Evolutionary conservation across 169 alveolate species (phyloP).

Genomic region (Cryptosporidium xiaoi): DNA sequence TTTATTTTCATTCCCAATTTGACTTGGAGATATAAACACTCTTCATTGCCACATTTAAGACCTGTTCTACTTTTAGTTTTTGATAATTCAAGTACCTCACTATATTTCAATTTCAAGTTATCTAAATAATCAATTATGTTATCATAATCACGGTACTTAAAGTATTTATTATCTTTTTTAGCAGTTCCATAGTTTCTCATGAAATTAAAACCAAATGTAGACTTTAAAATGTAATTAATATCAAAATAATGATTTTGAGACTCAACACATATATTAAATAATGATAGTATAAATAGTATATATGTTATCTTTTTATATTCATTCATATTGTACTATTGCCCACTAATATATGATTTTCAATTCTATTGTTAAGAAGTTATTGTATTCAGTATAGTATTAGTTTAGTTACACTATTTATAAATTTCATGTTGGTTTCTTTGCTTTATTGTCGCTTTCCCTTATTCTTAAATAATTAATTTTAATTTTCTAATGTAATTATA

Average conservation of each 20-base stretch:
- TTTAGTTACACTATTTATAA: too few species aligned
- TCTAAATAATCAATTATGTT: neutral
- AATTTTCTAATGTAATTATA: too few species aligned
- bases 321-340: too few species aligned
- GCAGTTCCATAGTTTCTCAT: neutral
- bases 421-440: too few species aligned
- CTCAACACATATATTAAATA: too few species aligned
- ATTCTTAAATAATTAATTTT: too few species aligned
- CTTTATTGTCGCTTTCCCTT: too few species aligned
- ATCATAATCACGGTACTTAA: slow-evolving; percentile 5
- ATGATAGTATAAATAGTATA: too few species aligned
- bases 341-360: too few species aligned
- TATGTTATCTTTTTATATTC: too few species aligned
- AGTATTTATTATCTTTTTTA: neutral
- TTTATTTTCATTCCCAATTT: slow-evolving; percentile 3
- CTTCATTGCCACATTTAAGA: slow-evolving; percentile 25
- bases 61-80: slow-evolving; percentile 6
- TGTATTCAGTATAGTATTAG: too few species aligned
- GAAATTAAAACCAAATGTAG: neutral
- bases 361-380: too few species aligned
- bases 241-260: neutral
- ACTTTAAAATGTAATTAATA: neutral
- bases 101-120: slow-evolving; percentile 9
- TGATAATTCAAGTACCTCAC: neutral
- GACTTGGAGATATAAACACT: slow-evolving; percentile 12